Evolutionary conservation across 768 basidiomycete genomes (phyloP), one percentile per base, ranked within the genome.

Genomic region (Lentinula boryana): DNA sequence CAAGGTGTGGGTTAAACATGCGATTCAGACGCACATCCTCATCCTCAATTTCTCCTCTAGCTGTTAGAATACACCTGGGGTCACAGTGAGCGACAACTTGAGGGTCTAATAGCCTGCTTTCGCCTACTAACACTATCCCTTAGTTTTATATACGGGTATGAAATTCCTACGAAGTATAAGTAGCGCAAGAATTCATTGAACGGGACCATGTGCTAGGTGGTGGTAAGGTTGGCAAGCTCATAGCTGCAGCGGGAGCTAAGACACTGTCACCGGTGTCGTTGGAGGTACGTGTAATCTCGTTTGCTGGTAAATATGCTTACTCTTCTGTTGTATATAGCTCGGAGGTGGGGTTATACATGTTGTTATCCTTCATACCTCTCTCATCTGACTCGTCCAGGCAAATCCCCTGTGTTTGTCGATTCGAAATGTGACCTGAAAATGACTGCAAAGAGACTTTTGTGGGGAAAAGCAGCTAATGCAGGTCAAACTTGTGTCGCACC

Each of bases 171-270:
- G n/a, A 21, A 18, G 16, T 16, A 6, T 33, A 32, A 6, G 16
- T 16, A 27, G 7, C 9, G 38, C 16, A n/a, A 16, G 23, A 38
- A 9, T 35, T 41, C 4, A 54, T 36, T 61, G 15, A 43, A 27
- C 5, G 18, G n/a, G 10, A 41, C 2, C 32, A 5, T 33, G 18
- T 48, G 1, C 18, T 38, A 61, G 60, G 61, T 43, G 58, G 62
- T 32, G 79, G 78, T 3, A 79, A 82, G 31, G 83, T 93, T 7
- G 92, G 80, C 0, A 81, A 72, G 63, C 80, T 95, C 49, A 80
- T 95, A 8, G 82, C 87, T 1, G 69, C 78, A 0, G 91, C 91
- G 0, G 93, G 93, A 10, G 91, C 88, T 1, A 87, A 93, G 70
- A 80, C 83, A 58, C 70, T 94, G 7, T 88, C 90, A 0, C 90